Evolutionary conservation across 140 eudicot species (phyloP), one percentile per base, ranked within the genome.

Genomic region (Erigeron philadelphicus): DNA sequence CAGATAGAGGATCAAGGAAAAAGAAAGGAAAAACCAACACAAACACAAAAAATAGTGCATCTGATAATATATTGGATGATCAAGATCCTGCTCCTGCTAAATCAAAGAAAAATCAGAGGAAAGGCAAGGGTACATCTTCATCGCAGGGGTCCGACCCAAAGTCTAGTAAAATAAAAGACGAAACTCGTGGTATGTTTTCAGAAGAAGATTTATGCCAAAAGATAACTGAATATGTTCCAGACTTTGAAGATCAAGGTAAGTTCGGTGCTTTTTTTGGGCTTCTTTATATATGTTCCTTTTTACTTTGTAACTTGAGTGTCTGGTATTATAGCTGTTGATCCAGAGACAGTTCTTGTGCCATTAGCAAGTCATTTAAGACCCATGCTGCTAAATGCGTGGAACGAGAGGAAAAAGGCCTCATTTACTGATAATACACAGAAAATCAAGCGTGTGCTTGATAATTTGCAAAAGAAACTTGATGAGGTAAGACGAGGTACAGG

Each of bases 221-320:
- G 68, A 80, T 94, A 52, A 65, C 72, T 21, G 60, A 83, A 25
- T 59, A 85, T 77, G 83, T 89, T 72, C 94, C 99, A 40, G 99
- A 94, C 57, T 81, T 89, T 70, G 99, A 87, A 81, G 99, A 89
- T 35, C 96, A 93, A 84, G 96, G 98, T 93, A 43, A 50, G 70
- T 57, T 49, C 15, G 53, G 46, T 66, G 43, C 23, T 42, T 17
- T 55, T 11, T 42, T 40, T 31, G 58, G 59, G 56, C 38, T 46
- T 46, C 35, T 11, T 42, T 59, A 59, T 48, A 3, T 47, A 64
- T 47, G 38, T 71, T 45, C 50, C 8, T 31, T 46, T 19, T 66
- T 21, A 11, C 46, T 17, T 76, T 73, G 52, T 76, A 59, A 58
- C 71, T 45, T 54, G 21, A 48, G 76, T 73, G 46, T 80, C 48